Base-by-base conservation (phyloP, 2,329 filamentous ascomycete species). In the Aspergillus chevalieri region DNA sequence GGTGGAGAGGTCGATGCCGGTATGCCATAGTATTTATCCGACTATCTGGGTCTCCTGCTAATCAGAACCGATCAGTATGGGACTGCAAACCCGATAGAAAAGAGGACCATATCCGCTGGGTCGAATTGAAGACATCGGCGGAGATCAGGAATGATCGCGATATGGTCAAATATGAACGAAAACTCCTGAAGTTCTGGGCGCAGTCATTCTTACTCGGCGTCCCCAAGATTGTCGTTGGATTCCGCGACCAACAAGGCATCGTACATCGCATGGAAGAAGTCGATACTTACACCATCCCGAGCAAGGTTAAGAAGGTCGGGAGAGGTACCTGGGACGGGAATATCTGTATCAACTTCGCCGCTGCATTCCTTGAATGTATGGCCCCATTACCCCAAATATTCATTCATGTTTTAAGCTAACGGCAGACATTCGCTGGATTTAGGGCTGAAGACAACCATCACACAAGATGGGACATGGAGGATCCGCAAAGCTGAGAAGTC, bases 121-220 rank as follows among this genome's bases (percentile, higher is more conserved):
- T 97, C 28, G 93, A 98, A 69, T 79, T 98, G 50, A 98, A 98
- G 67, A 98, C 93, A 0, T 82, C 83, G n/a, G 84, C 81, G 38
- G 83, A 86, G 56, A 84, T 92, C 45, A 76, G 77, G 46, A 80
- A 80, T 52, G 78, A 84, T 1, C 78, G 82, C 43, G 87, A 93
- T 61, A 77, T 83, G 63, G 70, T 85, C 17, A 86, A 83, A 54
- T 95, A 92, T 65, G 88, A 96, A 69, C 82, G 87, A 44, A 97
- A 97, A 67, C 78, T 97, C 48, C 81, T 95, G 70, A 94, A 94
- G 63, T 95, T 92, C 72, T 98, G 93, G 93, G 89, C 92, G 12
- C 93, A 97, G 68, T 95, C 88, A 0, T 98, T 95, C 64, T 77
- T 98, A 2, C 83, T 98, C 2, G 92, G 92, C 38, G 91, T 97